Percentiles rank a stretch among this genome's conserved stretches.
Conservation (phyloP, 495 filamentous ascomycete genomes). For the Tuber microsphaerosporum region DNA sequence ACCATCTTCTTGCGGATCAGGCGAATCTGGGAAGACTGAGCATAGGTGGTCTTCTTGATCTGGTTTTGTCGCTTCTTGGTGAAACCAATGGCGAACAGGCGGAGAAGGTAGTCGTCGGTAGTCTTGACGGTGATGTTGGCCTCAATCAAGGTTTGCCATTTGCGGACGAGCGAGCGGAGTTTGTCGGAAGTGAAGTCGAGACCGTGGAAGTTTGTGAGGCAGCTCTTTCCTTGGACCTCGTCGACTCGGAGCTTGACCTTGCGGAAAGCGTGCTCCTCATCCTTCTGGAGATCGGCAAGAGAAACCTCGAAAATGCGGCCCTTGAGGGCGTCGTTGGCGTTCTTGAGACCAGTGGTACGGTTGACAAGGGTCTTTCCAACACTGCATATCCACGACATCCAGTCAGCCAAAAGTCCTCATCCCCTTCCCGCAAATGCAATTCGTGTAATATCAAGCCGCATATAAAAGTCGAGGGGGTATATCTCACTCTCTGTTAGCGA, state of each 20-base stretch:
- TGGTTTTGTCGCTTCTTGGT: conserved; percentile 98
- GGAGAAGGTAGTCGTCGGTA: conserved; percentile 97
- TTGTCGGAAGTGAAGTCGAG: conserved; percentile 99
- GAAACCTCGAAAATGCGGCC: conserved; percentile 98
- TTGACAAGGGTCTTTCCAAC: conserved; percentile 99
- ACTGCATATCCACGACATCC: conserved; percentile 47
- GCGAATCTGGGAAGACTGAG: conserved; percentile 87
- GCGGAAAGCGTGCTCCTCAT: conserved; percentile 98
- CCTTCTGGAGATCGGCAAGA: conserved; percentile 96
- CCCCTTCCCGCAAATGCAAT: neutral
- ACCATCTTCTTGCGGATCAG: conserved; percentile 98
- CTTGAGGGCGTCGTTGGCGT: conserved; percentile 97
- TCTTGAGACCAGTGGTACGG: conserved; percentile 98
- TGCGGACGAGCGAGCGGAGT: conserved; percentile 94
- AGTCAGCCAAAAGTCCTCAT: conserved; percentile 15
- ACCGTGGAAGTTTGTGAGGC: conserved; percentile 99
- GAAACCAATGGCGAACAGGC: conserved; percentile 97
- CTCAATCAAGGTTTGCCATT: conserved; percentile 98
- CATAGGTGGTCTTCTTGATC: conserved; percentile 99
- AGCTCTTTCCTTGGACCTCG: conserved; percentile 99
- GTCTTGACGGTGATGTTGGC: conserved; percentile 99
- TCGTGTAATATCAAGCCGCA: conserved; percentile 11
- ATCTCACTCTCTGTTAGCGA: conserved; percentile 91
- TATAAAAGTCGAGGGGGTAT: conserved; percentile 12
- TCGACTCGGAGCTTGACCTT: conserved; percentile 98